Evolutionary conservation across 257 asterid species (phyloP), one percentile per base, ranked within the genome.

Genomic region (Catharanthus roseus): DNA sequence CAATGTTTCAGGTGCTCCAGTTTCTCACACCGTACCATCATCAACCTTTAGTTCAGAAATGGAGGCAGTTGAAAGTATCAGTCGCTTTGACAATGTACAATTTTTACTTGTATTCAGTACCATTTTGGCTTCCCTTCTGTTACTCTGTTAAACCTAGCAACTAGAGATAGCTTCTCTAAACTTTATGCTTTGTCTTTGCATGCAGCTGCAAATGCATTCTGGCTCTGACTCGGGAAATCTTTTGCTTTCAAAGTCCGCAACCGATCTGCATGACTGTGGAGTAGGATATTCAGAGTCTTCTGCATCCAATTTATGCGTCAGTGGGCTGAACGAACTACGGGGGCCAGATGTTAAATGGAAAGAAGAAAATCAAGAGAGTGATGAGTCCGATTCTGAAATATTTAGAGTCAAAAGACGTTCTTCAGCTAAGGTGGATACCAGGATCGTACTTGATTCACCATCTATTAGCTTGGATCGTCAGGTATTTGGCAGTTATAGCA

Each of bases 321-420:
- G 78, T 65, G 81, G 77, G 68, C 72, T 33, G 73, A 77, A 55
- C 49, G 74, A 63, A 38, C 55, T 67, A 58, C 83, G 38, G 39
- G 67, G 67, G 56, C 64, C 65, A 57, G 85, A 77, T 65, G 61
- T 66, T 77, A 73, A 80, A 77, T 77, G 67, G 71, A 31, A 69
- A 60, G 77, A 34, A 69, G 72, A 67, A 28, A 81, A 74, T 72
- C 90, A 79, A 71, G 91, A 83, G 69, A 84, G 86, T 45, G 98
- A 86, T 11, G 90, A 84, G 68, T 93, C 97, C 73, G 98, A 93
- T 84, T 82, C 92, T 65, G 97, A 89, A 80, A 82, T 86, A 67
- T 93, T 93, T 75, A 78, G 99, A 76, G 99, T 93, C 66, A 93
- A 91, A 83, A 77, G 97, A 60, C 82, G 96, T 51, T 83, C 95